Evolutionary conservation across 179 eudicot genomes (phyloP).

Genomic region (Vitellaria paradoxa): DNA sequence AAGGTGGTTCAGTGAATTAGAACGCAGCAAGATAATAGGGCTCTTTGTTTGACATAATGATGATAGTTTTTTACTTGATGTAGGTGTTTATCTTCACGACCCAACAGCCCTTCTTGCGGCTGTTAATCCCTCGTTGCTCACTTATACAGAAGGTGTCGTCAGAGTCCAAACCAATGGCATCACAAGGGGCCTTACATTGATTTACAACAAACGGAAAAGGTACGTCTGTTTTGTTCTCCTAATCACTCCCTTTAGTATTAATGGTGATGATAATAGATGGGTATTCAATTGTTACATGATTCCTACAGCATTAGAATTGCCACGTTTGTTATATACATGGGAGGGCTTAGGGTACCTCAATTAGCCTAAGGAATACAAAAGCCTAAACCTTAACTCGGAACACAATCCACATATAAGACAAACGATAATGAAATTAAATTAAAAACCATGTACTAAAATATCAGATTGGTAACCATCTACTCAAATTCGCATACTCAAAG

Average conservation of each 20-base stretch:
- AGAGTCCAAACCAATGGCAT: slow-evolving; percentile 89
- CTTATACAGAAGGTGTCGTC: slow-evolving; percentile 77
- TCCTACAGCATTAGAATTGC: background rate
- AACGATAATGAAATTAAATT: no score
- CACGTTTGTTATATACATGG: background rate
- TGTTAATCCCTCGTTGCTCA: slow-evolving; percentile 79
- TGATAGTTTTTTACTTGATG: slow-evolving; percentile 21
- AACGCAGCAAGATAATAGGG: background rate
- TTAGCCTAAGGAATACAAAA: background rate
- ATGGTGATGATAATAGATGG: background rate
- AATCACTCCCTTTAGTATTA: background rate
- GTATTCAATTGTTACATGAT: background rate
- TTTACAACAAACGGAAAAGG: slow-evolving; percentile 88
- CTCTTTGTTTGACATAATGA: slow-evolving; percentile 14
- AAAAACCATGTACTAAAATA: no score
- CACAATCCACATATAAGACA: no score
- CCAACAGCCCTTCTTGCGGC: slow-evolving; percentile 88
- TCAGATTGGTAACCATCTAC: no score
- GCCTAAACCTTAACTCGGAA: no score
- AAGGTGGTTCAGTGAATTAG: slow-evolving; percentile 37
- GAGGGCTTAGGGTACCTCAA: no score
- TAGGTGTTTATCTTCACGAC: slow-evolving; percentile 96
- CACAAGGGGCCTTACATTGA: slow-evolving; percentile 79
- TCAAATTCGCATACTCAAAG: no score
- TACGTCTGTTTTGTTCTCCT: slow-evolving; percentile 15